Conservation (phyloP, 2,329 filamentous ascomycete species). For the Lachnellula willkommii region DNA sequence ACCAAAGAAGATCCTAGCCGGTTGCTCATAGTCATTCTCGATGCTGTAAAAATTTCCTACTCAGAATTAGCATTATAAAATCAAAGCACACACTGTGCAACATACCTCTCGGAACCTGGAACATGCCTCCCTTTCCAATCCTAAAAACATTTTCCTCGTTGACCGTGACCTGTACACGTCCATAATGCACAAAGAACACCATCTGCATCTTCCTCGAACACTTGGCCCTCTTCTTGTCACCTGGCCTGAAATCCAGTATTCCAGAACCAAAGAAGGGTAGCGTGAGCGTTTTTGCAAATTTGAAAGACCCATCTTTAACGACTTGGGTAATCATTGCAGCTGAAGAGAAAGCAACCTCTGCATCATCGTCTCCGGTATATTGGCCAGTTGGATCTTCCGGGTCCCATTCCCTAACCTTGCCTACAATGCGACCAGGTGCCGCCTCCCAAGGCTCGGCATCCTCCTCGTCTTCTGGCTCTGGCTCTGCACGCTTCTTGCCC, state of each 20-base stretch:
- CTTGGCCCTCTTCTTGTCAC: constrained; percentile 80
- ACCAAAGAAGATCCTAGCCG: constrained; percentile 82
- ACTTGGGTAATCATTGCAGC: constrained; percentile 48
- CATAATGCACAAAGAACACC: constrained; percentile 85
- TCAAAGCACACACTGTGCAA: constrained; percentile 6
- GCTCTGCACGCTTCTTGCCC: constrained; percentile 35
- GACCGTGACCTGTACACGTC: constrained; percentile 74
- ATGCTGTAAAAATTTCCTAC: constrained; percentile 93
- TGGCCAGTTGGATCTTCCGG: constrained; percentile 53
- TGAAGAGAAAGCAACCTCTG: constrained; percentile 47
- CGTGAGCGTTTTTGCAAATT: constrained; percentile 82
- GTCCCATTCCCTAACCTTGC: constrained; percentile 61
- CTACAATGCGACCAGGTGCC: constrained; percentile 57
- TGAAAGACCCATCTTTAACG: constrained; percentile 66
- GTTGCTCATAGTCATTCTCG: constrained; percentile 66
- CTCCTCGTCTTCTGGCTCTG: constrained; percentile 40
- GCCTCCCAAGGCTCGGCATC: constrained; percentile 66
- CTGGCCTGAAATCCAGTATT: constrained; percentile 80
- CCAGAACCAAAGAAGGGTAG: constrained; percentile 84
- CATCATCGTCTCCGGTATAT: constrained; percentile 50
- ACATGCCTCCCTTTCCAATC: constrained; percentile 82
- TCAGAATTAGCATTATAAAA: constrained; percentile 9
- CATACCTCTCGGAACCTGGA: constrained; percentile 92
- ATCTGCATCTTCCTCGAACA: constrained; percentile 96
- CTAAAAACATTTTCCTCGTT: constrained; percentile 66